Base-by-base conservation (phyloP, 2,329 filamentous ascomycete species). In the Pseudodiploospora longispora region DNA sequence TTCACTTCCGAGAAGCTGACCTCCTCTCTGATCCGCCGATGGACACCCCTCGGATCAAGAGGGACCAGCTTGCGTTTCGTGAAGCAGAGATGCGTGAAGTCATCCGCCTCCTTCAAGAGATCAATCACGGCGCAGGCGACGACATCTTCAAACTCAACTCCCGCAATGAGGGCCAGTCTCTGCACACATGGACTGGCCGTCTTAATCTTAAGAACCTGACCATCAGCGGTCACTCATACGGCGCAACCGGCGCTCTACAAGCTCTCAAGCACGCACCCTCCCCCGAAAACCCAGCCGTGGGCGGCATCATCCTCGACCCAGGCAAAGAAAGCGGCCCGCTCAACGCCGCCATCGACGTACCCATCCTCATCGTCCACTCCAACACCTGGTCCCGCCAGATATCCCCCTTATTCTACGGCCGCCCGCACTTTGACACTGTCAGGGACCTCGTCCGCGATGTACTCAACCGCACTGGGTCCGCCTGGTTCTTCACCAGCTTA, bases 341-440 rank as follows among this genome's bases (percentile, higher is more conserved):
- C 8, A 84, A 84, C 60, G 57, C 67, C 46, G 69, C 81, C 35
- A 68, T 83, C 48, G 54, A 67, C 30, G 74, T 81, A 1, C 80
- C 82, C 1, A 57, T 80, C 3, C 61, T 84, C 38, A 66, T 85
- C 29, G 65, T 84, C 34, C 77, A 85, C 61, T 83, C 78, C 39
- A 72, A 78, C 47, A 76, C 79, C 6, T 85, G 82, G 81, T 82
- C 77, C 31, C 68, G 68, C 9, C 32, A 35, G 31, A 64, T 66
- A n/a, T 60, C 65, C 47, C 73, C 69, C 31, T 55, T 78, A 38
- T 84, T 84, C 62, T 80, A 77, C 51, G 79, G 76, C 4, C 70
- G 78, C 5, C 73, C 79, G 36, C 81, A 85, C 58, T 85, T 84
- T 47, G 73, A 78, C 32, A 75, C 76, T 0, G 80, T 85, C 6